Percentiles rank a stretch among this genome's conserved stretches.
Conservation (phyloP, 495 filamentous ascomycete genomes). For the Penicillium taxi region DNA sequence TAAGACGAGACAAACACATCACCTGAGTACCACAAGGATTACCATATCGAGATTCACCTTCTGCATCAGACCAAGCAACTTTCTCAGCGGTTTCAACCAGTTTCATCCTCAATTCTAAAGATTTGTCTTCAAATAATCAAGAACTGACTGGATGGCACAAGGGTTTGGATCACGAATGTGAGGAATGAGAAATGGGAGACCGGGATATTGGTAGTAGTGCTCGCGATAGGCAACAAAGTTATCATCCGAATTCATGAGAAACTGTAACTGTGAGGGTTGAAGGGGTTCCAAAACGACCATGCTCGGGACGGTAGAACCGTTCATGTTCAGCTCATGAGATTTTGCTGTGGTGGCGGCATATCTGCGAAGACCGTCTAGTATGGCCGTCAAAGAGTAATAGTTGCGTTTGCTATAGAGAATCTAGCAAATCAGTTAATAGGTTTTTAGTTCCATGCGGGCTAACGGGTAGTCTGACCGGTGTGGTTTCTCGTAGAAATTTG, state of each 20-base stretch:
- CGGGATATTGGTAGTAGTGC: slow-evolving; percentile 22
- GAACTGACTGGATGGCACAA: slow-evolving; percentile 22
- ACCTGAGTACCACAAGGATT: too few relatives aligned
- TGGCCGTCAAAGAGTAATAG: slow-evolving; percentile 32
- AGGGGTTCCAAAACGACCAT: slow-evolving; percentile 18
- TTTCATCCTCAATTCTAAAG: too few relatives aligned
- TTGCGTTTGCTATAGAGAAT: slow-evolving; percentile 19
- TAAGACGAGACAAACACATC: too few relatives aligned
- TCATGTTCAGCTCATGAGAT: slow-evolving; percentile 6
- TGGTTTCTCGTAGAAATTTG: slow-evolving; percentile 27
- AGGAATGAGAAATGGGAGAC: slow-evolving; percentile 35
- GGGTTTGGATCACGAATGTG: slow-evolving; percentile 33
- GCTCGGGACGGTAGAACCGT: slow-evolving; percentile 8
- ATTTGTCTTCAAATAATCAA: slow-evolving; percentile 19
- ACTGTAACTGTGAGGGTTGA: slow-evolving; percentile 17
- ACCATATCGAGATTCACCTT: too few relatives aligned
- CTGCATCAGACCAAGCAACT: too few relatives aligned
- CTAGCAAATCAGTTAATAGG: slow-evolving; percentile 15
- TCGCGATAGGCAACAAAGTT: slow-evolving; percentile 34
- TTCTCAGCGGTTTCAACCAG: too few relatives aligned
- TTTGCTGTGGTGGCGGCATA: slow-evolving; percentile 23
- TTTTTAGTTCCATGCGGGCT: neutral
- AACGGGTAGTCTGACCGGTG: slow-evolving; percentile 19
- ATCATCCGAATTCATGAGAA: slow-evolving; percentile 20
- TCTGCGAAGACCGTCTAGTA: slow-evolving; percentile 28